These are phyloP conservation scores for Bertia moriformis DNA, from an alignment of 2,329 filamentous ascomycete genomes.

Conservation along the genomic window DNA sequence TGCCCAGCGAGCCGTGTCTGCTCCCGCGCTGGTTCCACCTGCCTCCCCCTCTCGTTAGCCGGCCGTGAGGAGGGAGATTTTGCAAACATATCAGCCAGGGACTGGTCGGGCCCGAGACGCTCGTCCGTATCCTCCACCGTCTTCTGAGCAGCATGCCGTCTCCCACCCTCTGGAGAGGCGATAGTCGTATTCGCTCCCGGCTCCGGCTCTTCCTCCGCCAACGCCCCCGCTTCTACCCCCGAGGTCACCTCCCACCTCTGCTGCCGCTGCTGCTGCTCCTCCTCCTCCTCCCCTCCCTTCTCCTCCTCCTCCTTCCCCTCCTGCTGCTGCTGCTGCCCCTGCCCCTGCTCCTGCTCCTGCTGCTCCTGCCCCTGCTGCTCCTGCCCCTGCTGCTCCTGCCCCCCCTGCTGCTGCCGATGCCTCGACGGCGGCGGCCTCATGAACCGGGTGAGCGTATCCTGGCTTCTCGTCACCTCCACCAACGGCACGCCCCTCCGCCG, in stretches of 20 bases:
- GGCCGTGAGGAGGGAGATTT: too few species aligned
- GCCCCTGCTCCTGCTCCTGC: neutral
- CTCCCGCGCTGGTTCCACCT: neutral
- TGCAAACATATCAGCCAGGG: too few species aligned
- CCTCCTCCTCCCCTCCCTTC: neutral
- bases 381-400: too few species aligned
- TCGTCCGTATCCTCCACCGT: neutral
- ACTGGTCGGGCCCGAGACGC: neutral
- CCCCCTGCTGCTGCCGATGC: too few species aligned
- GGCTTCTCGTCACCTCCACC: neutral
- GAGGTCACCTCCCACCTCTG: too few species aligned
- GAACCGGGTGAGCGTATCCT: neutral
- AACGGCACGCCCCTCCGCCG: neutral
- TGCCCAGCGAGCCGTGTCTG: too few species aligned
- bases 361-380: too few species aligned
- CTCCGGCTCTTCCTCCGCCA: neutral
- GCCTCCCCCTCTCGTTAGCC: neutral
- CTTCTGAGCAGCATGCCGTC: neutral
- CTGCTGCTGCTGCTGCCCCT: too few species aligned
- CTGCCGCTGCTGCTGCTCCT: too few species aligned
- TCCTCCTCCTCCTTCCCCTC: neutral
- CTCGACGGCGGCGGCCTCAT: too few species aligned
- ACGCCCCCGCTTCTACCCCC: neutral
- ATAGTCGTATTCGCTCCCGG: neutral
- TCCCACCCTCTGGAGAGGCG: neutral